A percentile compares a stretch with the other conserved stretches of the same genome.
phyloP scores from a whole-genome alignment of 1,284 basidiomycete species.

The Phlebopus sp. region DNA sequence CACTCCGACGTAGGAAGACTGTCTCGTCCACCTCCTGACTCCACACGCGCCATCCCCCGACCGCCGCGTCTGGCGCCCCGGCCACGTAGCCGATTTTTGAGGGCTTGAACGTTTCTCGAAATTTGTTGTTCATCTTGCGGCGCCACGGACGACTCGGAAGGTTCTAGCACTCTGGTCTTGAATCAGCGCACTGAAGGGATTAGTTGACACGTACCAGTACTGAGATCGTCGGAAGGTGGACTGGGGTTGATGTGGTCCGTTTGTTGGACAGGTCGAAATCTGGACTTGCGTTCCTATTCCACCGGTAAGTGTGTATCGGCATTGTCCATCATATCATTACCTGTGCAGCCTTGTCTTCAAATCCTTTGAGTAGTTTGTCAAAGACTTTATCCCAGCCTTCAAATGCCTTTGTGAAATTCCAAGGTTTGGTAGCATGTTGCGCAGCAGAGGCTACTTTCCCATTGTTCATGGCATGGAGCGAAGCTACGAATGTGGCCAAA shows the following conservation, averaged over 20 bases:
- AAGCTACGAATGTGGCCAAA: slow-evolving; percentile 77
- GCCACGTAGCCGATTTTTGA: slow-evolving; percentile 80
- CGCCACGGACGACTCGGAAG: slow-evolving; percentile 53
- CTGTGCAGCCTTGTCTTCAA: slow-evolving; percentile 75
- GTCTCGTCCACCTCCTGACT: slow-evolving; percentile 57
- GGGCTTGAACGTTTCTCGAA: slow-evolving; percentile 86
- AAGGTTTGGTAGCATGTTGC: slow-evolving; percentile 41
- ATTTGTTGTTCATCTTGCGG: slow-evolving; percentile 86
- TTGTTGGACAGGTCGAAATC: slow-evolving; percentile 47
- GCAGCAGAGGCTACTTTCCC: slow-evolving; percentile 38
- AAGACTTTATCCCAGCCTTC: slow-evolving; percentile 84
- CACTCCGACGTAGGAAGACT: slow-evolving; percentile 69
- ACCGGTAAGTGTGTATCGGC: slow-evolving; percentile 4
- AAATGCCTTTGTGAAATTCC: slow-evolving; percentile 72
- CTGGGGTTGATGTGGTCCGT: slow-evolving; percentile 39
- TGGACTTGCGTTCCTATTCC: slow-evolving; percentile 64
- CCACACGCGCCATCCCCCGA: slow-evolving; percentile 49
- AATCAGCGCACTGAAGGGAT: slow-evolving; percentile 1
- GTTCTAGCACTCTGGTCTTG: slow-evolving; percentile 39
- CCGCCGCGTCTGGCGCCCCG: slow-evolving; percentile 59
- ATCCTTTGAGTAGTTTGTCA: slow-evolving; percentile 68
- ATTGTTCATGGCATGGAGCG: slow-evolving; percentile 61
- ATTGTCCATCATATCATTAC: slow-evolving; percentile 33
- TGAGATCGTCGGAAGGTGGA: slow-evolving; percentile 60
- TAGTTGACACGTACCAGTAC: slow-evolving; percentile 40